These are phyloP conservation scores for Pseudocohnilembus persalinus DNA, from an alignment of 169 alveolate species.

Conservation along the genomic window DNA sequence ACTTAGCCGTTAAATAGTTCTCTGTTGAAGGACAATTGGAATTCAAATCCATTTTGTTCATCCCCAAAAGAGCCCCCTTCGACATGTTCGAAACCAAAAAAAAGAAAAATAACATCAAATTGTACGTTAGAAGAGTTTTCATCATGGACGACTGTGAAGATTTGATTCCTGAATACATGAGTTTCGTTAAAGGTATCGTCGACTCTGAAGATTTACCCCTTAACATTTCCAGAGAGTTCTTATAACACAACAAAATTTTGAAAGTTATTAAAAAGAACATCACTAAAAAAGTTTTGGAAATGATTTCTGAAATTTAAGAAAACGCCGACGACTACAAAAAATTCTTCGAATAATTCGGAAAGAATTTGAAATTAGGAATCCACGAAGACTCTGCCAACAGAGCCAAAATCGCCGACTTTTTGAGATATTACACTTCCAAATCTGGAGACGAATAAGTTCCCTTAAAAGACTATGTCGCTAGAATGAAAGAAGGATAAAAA, in stretches of 20 bases:
- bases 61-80: constrained; percentile 99
- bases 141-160: constrained; percentile 99
- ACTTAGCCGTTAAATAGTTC: constrained; percentile 97
- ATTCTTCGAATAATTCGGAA: constrained; percentile 99
- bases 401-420: constrained; percentile 95
- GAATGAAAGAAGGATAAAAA: constrained; percentile 99
- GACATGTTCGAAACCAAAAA: constrained; percentile 99
- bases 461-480: constrained; percentile 96
- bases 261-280: constrained; percentile 98
- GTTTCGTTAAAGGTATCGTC: constrained; percentile 99
- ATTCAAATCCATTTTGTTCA: constrained; percentile 98
- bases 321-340: constrained; percentile 99
- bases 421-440: constrained; percentile 98
- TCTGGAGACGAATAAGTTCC: constrained; percentile 98
- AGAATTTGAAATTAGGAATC: constrained; percentile 98
- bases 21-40: constrained; percentile 99
- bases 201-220: constrained; percentile 99
- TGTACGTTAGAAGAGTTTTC: constrained; percentile 99
- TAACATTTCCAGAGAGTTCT: constrained; percentile 97
- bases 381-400: constrained; percentile 99
- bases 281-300: constrained; percentile 98
- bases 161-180: constrained; percentile 99
- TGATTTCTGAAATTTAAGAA: constrained; percentile 97
- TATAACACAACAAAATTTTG: constrained; percentile 98
- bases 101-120: constrained; percentile 98